Conservation (phyloP, 1,139 yeast species). For the Scheffersomyces cryptocercus region DNA sequence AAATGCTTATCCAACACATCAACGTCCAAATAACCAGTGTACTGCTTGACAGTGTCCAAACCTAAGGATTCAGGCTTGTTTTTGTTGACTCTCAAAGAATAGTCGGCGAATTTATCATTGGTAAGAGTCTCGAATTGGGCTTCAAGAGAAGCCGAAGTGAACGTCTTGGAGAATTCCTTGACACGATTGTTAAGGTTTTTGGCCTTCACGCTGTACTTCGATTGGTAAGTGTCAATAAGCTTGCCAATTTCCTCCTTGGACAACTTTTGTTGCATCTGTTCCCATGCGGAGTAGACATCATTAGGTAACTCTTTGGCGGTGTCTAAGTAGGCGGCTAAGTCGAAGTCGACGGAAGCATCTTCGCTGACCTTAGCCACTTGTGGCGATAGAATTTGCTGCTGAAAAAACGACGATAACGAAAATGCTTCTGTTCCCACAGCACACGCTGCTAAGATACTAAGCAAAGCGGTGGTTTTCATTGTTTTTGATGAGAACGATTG, state of each 20-base stretch:
- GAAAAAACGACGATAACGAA: constrained; percentile 4
- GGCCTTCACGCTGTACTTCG: constrained; percentile 9
- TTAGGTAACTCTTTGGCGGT: constrained; percentile 3
- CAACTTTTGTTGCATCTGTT: constrained; percentile 20
- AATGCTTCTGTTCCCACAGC: constrained; percentile 3
- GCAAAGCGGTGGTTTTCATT: constrained; percentile 1
- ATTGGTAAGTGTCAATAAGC: constrained; percentile 20
- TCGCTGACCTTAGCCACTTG: constrained; percentile 2
- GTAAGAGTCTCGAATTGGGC: constrained; percentile 9
- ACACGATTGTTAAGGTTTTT: constrained; percentile 13
- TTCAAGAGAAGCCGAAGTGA: background rate
- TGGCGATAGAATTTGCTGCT: constrained; percentile 1
- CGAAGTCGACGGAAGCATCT: background rate
- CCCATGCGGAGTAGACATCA: constrained; percentile 23
- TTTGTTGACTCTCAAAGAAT: constrained; percentile 42
- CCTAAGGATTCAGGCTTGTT: constrained; percentile 46
- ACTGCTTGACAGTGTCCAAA: constrained; percentile 60
- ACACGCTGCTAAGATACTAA: constrained; percentile 2
- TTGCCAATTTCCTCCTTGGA: constrained; percentile 16
- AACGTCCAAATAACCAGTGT: constrained; percentile 65
- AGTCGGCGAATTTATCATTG: constrained; percentile 25
- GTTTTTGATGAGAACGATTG: too few species aligned
- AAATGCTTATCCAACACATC: constrained; percentile 64
- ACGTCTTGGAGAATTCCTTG: constrained; percentile 7
- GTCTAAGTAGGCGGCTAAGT: constrained; percentile 1